A percentile compares a stretch with the other conserved stretches of the same genome.
These are phyloP conservation scores for Podochytrium sp. DNA, from an alignment of 192 early-diverging fungal genomes.

Conservation along the genomic window DNA sequence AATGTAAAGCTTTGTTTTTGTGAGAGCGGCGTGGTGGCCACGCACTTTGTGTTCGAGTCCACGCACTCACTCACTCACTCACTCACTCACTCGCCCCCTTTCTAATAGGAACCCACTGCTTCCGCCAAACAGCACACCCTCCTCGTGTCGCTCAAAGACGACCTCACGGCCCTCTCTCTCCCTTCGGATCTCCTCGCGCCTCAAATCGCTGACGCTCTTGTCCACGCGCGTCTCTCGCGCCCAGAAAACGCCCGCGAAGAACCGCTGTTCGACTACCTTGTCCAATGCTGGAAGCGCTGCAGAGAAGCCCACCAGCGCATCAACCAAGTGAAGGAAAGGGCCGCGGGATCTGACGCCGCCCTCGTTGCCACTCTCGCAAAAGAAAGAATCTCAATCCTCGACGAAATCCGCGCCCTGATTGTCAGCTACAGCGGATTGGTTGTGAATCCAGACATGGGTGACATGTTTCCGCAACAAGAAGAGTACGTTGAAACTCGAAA, in stretches of 20 bases:
- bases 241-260: conserved; percentile 28
- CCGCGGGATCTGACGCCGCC: conserved; percentile 3
- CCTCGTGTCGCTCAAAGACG: conserved; percentile 29
- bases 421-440: conserved; percentile 85
- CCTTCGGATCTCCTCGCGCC: conserved; percentile 25
- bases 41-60: too few relatives aligned
- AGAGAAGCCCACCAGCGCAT: conserved; percentile 28
- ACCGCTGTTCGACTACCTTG: conserved; percentile 45
- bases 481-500: conserved; percentile 41
- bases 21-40: neutral
- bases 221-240: conserved; percentile 45
- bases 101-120: conserved; percentile 10
- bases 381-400: conserved; percentile 64
- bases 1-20: conserved; percentile 54
- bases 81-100: neutral
- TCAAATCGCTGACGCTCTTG: conserved; percentile 28
- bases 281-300: conserved; percentile 46
- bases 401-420: conserved; percentile 61
- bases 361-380: conserved; percentile 30
- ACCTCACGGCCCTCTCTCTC: conserved; percentile 29
- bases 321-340: conserved; percentile 52
- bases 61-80: too few relatives aligned
- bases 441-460: conserved; percentile 77
- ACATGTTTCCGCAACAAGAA: conserved; percentile 81
- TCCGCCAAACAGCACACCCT: conserved; percentile 14